A percentile compares a stretch with the other conserved stretches of the same genome.
Conservation (phyloP, 2,329 filamentous ascomycete genomes). For the Onygenales sp. region DNA sequence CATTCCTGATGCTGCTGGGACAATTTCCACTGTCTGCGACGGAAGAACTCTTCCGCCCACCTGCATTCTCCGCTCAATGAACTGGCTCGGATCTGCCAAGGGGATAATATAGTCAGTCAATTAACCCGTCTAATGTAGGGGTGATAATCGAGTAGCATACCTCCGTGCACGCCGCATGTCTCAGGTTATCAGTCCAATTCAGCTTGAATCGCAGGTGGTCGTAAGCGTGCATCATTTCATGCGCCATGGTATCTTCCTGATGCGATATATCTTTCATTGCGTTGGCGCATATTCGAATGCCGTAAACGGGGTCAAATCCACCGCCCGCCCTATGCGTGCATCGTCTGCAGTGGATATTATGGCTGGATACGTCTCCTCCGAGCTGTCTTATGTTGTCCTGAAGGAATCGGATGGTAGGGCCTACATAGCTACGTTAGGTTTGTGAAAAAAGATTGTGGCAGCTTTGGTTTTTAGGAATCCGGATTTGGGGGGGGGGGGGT, state of each 20-base stretch:
- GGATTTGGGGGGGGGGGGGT: background rate
- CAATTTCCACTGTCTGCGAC: constrained; percentile 73
- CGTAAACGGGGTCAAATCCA: constrained; percentile 77
- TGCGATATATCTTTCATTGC: constrained; percentile 71
- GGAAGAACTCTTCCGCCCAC: constrained; percentile 78
- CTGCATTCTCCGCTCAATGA: constrained; percentile 91
- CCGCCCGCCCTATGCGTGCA: constrained; percentile 67
- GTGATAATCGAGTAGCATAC: constrained; percentile 36
- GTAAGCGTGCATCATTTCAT: constrained; percentile 98
- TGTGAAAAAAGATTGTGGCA: background rate
- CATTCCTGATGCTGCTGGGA: constrained; percentile 93
- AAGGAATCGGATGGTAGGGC: constrained; percentile 79
- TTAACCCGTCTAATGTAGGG: background rate
- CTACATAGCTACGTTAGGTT: constrained; percentile 10
- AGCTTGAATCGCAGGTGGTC: constrained; percentile 89
- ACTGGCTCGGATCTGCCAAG: constrained; percentile 69
- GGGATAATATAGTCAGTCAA: background rate
- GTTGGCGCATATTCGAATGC: constrained; percentile 89
- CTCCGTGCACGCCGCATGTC: constrained; percentile 91
- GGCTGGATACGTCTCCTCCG: constrained; percentile 61
- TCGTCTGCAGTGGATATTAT: constrained; percentile 73
- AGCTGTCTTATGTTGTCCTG: constrained; percentile 69
- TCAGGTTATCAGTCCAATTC: constrained; percentile 67
- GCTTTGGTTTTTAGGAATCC: background rate
- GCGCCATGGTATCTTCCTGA: constrained; percentile 85